Percentiles rank a stretch among this genome's conserved stretches.
phyloP scores from a whole-genome alignment of 139 green algal genomes.

The Chlorella ohadii region DNA sequence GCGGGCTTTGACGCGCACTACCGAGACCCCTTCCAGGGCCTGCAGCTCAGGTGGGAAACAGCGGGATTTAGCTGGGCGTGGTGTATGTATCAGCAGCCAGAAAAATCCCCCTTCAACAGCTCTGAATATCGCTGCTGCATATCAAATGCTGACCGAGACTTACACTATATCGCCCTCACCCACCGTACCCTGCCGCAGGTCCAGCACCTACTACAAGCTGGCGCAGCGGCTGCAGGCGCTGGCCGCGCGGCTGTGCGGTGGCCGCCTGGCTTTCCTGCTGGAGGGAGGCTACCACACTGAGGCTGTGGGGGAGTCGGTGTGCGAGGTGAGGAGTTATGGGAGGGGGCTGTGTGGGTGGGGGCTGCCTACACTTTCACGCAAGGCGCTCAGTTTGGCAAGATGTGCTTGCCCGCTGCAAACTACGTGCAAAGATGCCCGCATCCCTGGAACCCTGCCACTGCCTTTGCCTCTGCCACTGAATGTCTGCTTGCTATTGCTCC shows the following conservation, averaged over 20 bases:
- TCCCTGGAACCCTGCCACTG: too few relatives aligned
- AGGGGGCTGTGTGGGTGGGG: too few relatives aligned
- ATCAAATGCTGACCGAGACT: too few relatives aligned
- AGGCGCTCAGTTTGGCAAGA: too few relatives aligned
- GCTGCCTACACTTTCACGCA: too few relatives aligned
- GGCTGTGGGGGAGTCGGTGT: conserved; percentile 38
- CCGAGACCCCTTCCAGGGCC: conserved; percentile 77
- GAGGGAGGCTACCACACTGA: conserved; percentile 44
- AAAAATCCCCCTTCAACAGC: too few relatives aligned
- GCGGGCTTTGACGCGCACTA: conserved; percentile 93
- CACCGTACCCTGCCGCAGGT: not conserved
- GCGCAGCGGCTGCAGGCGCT: conserved; percentile 2
- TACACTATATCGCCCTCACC: too few relatives aligned
- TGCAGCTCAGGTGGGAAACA: conserved; percentile 11
- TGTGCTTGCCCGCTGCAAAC: not conserved
- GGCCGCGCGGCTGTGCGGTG: conserved; percentile 27
- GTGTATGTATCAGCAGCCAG: too few relatives aligned
- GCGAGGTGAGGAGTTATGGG: conserved; percentile 5
- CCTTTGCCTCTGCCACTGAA: too few relatives aligned
- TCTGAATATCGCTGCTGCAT: too few relatives aligned
- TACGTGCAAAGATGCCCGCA: too few relatives aligned
- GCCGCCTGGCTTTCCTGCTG: conserved; percentile 39
- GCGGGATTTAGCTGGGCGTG: not conserved
- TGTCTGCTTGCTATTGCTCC: too few relatives aligned
- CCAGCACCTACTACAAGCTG: conserved; percentile 29